phyloP scores from a whole-genome alignment of 108 stramenopile genomes.

The Bacterosira constricta region DNA sequence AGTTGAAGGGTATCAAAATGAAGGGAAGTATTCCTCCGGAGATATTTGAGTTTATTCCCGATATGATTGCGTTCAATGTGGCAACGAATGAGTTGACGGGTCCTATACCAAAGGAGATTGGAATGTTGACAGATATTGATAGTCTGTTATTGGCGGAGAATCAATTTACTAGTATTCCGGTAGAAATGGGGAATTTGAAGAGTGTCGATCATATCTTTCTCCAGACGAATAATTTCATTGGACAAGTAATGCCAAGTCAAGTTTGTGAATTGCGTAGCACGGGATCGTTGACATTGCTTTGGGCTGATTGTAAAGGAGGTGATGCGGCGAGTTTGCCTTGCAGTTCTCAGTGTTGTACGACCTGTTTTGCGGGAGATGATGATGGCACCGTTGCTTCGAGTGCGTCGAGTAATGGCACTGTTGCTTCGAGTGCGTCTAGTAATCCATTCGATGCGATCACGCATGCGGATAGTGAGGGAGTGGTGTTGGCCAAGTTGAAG shows the following conservation, averaged over 20 bases:
- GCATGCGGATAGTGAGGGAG: constrained; percentile 1
- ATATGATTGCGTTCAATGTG: constrained; percentile 12
- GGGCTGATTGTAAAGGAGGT: constrained; percentile 19
- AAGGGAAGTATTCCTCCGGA: constrained; percentile 15
- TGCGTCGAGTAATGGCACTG: too few species aligned
- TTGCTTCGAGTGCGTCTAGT: too few species aligned
- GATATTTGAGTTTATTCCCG: constrained; percentile 15
- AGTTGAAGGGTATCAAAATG: constrained; percentile 17
- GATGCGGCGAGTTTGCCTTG: neutral
- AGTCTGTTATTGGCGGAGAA: constrained; percentile 34
- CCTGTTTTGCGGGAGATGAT: neutral
- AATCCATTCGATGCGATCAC: too few species aligned
- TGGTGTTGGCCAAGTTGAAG: constrained; percentile 15
- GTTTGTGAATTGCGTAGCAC: constrained; percentile 11
- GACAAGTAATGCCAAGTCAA: constrained; percentile 21
- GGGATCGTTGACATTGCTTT: constrained; percentile 15
- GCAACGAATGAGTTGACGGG: constrained; percentile 50
- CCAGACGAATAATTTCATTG: constrained; percentile 17
- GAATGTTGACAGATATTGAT: constrained; percentile 14
- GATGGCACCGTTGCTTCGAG: too few species aligned
- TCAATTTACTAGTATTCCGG: constrained; percentile 57
- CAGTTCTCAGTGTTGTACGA: neutral
- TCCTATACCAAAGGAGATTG: constrained; percentile 53
- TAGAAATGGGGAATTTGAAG: constrained; percentile 43
- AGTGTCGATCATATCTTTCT: constrained; percentile 12